Percentiles rank a stretch among this genome's conserved stretches.
Conservation (phyloP, 2,329 filamentous ascomycete genomes). For the Drechslerella stenobrocha region DNA sequence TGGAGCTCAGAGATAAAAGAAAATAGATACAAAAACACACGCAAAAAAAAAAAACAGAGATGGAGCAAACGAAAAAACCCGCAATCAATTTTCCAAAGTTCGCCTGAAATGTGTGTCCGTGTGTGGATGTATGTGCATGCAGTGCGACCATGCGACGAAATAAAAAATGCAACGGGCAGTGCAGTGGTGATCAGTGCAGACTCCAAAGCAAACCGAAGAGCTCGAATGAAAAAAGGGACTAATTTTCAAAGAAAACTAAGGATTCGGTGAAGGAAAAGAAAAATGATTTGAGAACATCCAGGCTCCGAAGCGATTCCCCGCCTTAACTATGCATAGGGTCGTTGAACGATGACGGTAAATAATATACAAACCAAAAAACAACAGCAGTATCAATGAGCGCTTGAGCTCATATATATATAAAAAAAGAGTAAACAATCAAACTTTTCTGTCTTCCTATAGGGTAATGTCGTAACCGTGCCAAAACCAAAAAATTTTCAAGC, state of each 20-base stretch:
- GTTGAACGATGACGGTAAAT: conserved; percentile 23
- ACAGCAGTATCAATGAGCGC: background rate
- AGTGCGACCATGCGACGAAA: conserved; percentile 15
- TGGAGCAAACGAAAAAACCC: conserved; percentile 16
- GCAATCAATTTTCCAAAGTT: conserved; percentile 36
- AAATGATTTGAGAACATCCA: conserved; percentile 3
- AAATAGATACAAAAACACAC: conserved; percentile 7
- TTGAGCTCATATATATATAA: background rate
- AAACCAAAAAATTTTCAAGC: background rate
- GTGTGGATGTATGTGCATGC: conserved; percentile 18
- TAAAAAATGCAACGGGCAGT: conserved; percentile 20
- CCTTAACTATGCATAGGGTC: conserved; percentile 45
- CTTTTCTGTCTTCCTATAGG: conserved; percentile 4
- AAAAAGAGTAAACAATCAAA: background rate
- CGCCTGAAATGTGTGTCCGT: conserved; percentile 41
- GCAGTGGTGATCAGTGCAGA: conserved; percentile 15
- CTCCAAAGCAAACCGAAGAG: conserved; percentile 9
- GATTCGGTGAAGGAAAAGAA: conserved; percentile 5
- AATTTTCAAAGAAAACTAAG: conserved; percentile 7
- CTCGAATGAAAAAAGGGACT: conserved; percentile 12
- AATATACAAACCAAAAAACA: conserved; percentile 44
- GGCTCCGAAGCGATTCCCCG: conserved; percentile 27
- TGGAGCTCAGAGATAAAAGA: conserved; percentile 17
- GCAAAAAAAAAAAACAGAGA: conserved; percentile 21
- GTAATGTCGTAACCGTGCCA: background rate